Evolutionary conservation across 495 filamentous ascomycete species (phyloP), one percentile per base, ranked within the genome.

Genomic region (Xylaria palmicola): DNA sequence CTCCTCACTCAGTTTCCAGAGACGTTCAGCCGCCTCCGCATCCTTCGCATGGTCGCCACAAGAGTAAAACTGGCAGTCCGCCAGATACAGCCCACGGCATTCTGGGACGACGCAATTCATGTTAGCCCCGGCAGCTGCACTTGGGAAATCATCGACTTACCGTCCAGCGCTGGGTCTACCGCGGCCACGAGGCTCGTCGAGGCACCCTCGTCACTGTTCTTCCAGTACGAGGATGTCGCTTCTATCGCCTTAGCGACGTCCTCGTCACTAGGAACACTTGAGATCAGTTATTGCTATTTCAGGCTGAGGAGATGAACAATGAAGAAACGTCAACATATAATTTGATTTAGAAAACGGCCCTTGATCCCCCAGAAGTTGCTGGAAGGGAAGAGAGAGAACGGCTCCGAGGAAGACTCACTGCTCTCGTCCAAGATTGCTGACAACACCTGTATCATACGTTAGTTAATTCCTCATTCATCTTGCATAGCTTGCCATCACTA

Each of bases 141-240:
- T 44, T 47, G 40, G 27, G 44, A 66, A 29, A 64, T 19, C 45
- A 6, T 12, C 26, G 22, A 53, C 68, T 59, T 63, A 81, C 79
- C 72, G 48, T 74, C 75, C 12, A 85, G 48, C 5, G 66, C 71
- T 0, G 83, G 81, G 62, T 87, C 83, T 62, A 86, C 75, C 0
- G 84, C 84, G 1, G 84, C 85, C 17, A 83, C 80, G 0, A 89
- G 60, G 24, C 79, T 81, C 0, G 83, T 87, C 8, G 83, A 80
- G n/a, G 73, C 76, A 1, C 85, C 86, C 60, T 83, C 74, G 39
- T 82, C 75, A 0, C 68, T 56, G 1, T 73, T 77, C 70, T 86
- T 86, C 77, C 79, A 83, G 49, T 73, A 77, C 10, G 59, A 30
- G 0, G 69, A 71, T 13, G 71, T 72, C 29, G 72, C 74, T 47